Percentiles rank a stretch among this genome's conserved stretches.
These are phyloP conservation scores for Coleophoma cylindrospora DNA, from an alignment of 2,329 filamentous ascomycete species.

Conservation along the genomic window DNA sequence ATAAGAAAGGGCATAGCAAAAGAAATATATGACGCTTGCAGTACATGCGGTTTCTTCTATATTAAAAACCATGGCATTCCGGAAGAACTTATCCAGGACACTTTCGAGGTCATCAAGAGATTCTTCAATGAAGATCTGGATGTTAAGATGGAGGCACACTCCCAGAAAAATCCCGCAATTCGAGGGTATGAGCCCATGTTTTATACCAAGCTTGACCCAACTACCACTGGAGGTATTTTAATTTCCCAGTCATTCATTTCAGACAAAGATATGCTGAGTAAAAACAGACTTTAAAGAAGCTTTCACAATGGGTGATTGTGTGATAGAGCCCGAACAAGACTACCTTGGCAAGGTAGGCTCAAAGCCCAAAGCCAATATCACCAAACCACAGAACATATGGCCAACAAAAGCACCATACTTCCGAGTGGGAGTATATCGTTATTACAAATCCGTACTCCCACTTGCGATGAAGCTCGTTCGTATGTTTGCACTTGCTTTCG, in stretches of 20 bases:
- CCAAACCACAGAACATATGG: slow-evolving; percentile 29
- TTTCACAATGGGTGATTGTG: slow-evolving; percentile 32
- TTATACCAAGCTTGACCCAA: not conserved
- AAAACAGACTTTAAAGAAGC: slow-evolving; percentile 23
- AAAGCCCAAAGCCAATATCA: slow-evolving; percentile 21
- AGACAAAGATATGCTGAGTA: not conserved
- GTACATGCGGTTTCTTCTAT: slow-evolving; percentile 25
- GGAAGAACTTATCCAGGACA: slow-evolving; percentile 10
- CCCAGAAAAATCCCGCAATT: slow-evolving; percentile 29
- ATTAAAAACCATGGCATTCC: slow-evolving; percentile 28
- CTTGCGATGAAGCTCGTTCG: slow-evolving; percentile 36
- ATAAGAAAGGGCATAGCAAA: slow-evolving; percentile 18
- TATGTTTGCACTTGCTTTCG: slow-evolving; percentile 33
- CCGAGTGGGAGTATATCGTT: slow-evolving; percentile 33
- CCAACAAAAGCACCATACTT: slow-evolving; percentile 32
- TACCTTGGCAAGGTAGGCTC: slow-evolving; percentile 21
- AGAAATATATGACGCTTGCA: slow-evolving; percentile 21
- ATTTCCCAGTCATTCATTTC: not conserved
- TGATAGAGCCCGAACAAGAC: slow-evolving; percentile 31
- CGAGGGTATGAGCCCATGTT: not conserved
- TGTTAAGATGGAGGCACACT: slow-evolving; percentile 29
- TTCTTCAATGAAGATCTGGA: slow-evolving; percentile 27
- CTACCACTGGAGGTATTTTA: slow-evolving; percentile 23
- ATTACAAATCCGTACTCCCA: slow-evolving; percentile 39
- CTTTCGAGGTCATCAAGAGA: slow-evolving; percentile 21